These are phyloP conservation scores for Termitomyces sp. DNA, from an alignment of 768 basidiomycete genomes.

Conservation along the genomic window DNA sequence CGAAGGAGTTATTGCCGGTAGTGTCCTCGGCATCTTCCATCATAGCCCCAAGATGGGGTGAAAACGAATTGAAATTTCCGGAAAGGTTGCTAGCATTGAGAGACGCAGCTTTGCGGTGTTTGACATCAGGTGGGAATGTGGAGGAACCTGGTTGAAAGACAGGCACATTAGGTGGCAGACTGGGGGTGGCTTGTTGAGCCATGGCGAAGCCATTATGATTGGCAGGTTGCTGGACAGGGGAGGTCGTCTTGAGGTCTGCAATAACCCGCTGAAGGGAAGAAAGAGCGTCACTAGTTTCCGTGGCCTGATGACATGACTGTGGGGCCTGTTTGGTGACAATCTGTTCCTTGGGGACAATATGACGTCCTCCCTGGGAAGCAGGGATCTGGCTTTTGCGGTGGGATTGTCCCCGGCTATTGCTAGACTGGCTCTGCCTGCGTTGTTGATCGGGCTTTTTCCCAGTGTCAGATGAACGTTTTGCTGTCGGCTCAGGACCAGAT, in stretches of 20 bases:
- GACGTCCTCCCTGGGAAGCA: constrained; percentile 51
- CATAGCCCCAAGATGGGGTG: constrained; percentile 80
- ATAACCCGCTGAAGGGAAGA: constrained; percentile 92
- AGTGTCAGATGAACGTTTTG: constrained; percentile 51
- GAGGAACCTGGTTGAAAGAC: constrained; percentile 69
- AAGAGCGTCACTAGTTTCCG: constrained; percentile 73
- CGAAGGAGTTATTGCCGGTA: constrained; percentile 36
- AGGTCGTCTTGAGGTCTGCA: constrained; percentile 85
- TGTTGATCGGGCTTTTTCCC: constrained; percentile 50
- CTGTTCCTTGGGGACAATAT: constrained; percentile 35
- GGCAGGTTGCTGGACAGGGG: constrained; percentile 51
- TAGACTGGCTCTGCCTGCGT: constrained; percentile 49
- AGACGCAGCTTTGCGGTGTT: constrained; percentile 81
- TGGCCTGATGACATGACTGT: constrained; percentile 41
- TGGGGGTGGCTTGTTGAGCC: constrained; percentile 45
- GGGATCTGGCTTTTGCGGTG: constrained; percentile 59
- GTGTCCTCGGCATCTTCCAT: constrained; percentile 77
- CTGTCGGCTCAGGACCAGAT: constrained; percentile 69
- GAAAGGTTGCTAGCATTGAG: constrained; percentile 56
- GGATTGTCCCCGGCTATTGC: constrained; percentile 39
- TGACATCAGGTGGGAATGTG: constrained; percentile 52
- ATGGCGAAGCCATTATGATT: constrained; percentile 39
- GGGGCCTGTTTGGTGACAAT: constrained; percentile 39
- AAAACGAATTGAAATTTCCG: constrained; percentile 63
- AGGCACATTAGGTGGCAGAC: constrained; percentile 61